phyloP scores from a whole-genome alignment of 169 alveolate genomes.

The Cyclospora cayetanensis region DNA sequence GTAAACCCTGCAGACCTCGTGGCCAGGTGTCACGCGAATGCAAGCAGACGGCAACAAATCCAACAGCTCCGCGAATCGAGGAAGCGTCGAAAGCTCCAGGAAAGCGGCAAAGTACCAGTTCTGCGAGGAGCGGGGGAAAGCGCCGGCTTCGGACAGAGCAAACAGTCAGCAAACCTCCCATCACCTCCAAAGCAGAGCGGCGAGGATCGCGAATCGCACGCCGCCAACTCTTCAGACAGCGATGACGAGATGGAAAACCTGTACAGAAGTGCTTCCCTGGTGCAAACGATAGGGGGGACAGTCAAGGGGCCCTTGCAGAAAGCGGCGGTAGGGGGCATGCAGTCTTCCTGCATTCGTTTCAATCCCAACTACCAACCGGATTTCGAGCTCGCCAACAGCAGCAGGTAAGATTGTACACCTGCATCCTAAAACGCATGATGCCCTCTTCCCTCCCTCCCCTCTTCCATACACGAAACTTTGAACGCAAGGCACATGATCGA shows the following conservation, averaged over 20 bases:
- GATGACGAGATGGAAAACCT: slow-evolving; percentile 25
- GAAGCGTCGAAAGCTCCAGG: too few species aligned
- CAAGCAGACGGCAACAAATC: neutral
- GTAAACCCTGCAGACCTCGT: neutral
- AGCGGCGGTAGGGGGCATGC: too few species aligned
- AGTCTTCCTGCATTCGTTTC: neutral
- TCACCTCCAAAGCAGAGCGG: too few species aligned
- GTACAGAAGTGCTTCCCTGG: neutral
- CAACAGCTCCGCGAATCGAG: neutral
- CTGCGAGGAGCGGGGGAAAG: too few species aligned
- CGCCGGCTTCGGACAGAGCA: too few species aligned
- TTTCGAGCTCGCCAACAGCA: slow-evolving; percentile 17
- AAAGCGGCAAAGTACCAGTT: too few species aligned
- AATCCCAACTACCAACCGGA: neutral
- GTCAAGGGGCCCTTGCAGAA: neutral
- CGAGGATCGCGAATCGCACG: too few species aligned
- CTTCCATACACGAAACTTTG: too few species aligned
- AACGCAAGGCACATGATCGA: too few species aligned
- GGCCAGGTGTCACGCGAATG: neutral
- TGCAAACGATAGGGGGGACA: neutral
- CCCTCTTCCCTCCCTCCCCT: too few species aligned
- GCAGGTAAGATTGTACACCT: neutral
- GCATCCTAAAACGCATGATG: too few species aligned
- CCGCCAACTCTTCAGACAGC: neutral
- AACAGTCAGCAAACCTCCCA: too few species aligned